Base-by-base conservation (phyloP, 106 monocot genomes). In the Platanthera guangdongensis region DNA sequence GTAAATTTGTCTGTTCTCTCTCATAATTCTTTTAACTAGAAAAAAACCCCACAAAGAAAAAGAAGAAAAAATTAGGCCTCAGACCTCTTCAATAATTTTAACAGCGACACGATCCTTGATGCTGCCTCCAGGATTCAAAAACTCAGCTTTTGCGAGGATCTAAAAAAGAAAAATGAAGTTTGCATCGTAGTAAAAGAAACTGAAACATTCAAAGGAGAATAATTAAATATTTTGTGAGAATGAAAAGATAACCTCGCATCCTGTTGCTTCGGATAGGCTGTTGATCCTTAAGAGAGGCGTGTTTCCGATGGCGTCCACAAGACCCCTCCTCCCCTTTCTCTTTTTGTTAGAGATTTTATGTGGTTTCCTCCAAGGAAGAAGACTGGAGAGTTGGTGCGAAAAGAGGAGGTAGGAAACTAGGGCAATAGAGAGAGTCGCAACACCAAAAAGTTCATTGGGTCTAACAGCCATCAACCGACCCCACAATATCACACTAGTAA, bases 71-170 rank as follows among this genome's bases (percentile, higher is more conserved):
- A 72, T 39, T 39, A 39, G 62, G 10, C 50, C 14, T n/a, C n/a
- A 83, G 73, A 94, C 97, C 94, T 99, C 97, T 82, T 99, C 88
- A n/a, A 99, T 99, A 64, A 99, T 99, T 78, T 85, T 88, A 62
- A 91, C 89, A 11, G 97, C 97, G 52, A 99, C 92, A 3, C 97
- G 85, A 75, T 99, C 97, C 68, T 99, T 99, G 59, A 99, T 87
- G 50, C 97, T 99, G 8, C 97, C 97, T 1, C 94, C 97, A 16
- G 94, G 97, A 77, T 94, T 99, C 82, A 99, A 82, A 68, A 99
- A 99, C 88, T 99, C 97, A 7, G 94, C 97, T 88, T 99, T 99
- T 11, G 82, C 97, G 3, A 94, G 82, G 82, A 99, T 99, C 97
- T 99, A 75, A 51, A 73, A 39, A 39, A 68, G 19, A 46, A 11